Base-by-base conservation (phyloP, 75 land plant species). In the Cunninghamia lanceolata region DNA sequence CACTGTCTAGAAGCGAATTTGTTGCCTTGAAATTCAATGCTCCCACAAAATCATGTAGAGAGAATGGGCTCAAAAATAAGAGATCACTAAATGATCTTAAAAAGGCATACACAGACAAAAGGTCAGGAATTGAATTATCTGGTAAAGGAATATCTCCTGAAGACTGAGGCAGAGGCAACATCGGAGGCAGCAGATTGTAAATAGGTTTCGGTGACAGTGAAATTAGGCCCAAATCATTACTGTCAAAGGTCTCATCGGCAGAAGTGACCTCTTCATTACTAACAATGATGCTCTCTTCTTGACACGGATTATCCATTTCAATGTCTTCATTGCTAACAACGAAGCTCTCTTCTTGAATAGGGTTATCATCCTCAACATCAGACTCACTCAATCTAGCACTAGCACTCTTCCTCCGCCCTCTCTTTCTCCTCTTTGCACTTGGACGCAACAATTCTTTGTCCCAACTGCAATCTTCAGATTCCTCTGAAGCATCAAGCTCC, bases 51-150 rank as follows among this genome's bases (percentile, higher is more conserved):
- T 93, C 93, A 86, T 96, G 94, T 46, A 97, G 85, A 13, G 85
- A 82, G 88, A 97, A 94, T 25, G 99, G 98, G 63, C 94, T 90
- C 74, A 97, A 85, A 86, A 92, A 97, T 54, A 97, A 78, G 10
- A 56, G 56, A 59, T 88, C 74, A 81, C 98, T 91, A 86, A 94
- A 97, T 13, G 95, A 94, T 34, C 99, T 85, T 78, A 96, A 73
- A 76, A 93, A 96, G 84, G 85, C 90, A 88, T 96, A 96, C 1
- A 91, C 94, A 30, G 95, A 89, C 75, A 97, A 93, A 28, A 96
- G 91, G 83, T 97, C 86, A 16, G 89, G 84, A 84, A 93, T 85
- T 52, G 91, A 88, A 46, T 87, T 88, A 46, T 92, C 88, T 9
- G 93, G 93, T 54, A 95, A 80, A 30, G 90, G 90, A n/a, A 95